Evolutionary conservation across 192 early-diverging fungal genomes (phyloP).

Genomic region (Gonapodya prolifera): DNA sequence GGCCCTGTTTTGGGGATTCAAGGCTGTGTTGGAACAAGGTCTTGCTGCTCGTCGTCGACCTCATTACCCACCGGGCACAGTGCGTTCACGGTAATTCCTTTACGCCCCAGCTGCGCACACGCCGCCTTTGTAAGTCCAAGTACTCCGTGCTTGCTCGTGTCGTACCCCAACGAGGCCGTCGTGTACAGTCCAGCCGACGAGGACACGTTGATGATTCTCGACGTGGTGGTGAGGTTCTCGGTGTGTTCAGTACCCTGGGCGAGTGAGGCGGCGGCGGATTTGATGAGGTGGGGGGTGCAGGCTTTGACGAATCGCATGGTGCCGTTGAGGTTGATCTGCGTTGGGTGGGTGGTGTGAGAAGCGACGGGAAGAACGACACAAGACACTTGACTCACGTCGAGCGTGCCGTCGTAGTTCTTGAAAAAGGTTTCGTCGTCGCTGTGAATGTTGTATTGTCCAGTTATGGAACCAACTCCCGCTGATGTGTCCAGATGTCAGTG

Average conservation of each 20-base stretch:
- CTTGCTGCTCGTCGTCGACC: too few species aligned
- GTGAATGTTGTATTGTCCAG: not conserved
- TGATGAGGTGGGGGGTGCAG: conserved; percentile 2
- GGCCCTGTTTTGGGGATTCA: too few species aligned
- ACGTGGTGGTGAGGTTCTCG: not conserved
- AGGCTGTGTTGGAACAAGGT: too few species aligned
- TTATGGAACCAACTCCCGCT: not conserved
- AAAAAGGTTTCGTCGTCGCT: not conserved
- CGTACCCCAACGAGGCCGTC: not conserved
- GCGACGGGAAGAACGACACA: too few species aligned
- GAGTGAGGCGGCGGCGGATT: not conserved
- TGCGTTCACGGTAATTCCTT: not conserved
- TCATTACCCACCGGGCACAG: not conserved
- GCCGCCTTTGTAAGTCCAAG: not conserved
- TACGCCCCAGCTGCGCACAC: not conserved
- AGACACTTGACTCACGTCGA: not conserved
- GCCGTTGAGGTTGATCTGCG: not conserved
- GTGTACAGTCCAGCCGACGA: not conserved
- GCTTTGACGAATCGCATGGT: not conserved
- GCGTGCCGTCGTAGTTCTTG: not conserved
- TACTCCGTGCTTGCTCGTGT: conserved; percentile 2
- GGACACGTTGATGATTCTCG: not conserved
- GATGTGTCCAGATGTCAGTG: not conserved
- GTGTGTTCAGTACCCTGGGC: not conserved
- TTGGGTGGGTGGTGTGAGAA: too few species aligned